These are phyloP conservation scores for Corchorus capsularis DNA, from an alignment of 345 rosid species.

Conservation along the genomic window DNA sequence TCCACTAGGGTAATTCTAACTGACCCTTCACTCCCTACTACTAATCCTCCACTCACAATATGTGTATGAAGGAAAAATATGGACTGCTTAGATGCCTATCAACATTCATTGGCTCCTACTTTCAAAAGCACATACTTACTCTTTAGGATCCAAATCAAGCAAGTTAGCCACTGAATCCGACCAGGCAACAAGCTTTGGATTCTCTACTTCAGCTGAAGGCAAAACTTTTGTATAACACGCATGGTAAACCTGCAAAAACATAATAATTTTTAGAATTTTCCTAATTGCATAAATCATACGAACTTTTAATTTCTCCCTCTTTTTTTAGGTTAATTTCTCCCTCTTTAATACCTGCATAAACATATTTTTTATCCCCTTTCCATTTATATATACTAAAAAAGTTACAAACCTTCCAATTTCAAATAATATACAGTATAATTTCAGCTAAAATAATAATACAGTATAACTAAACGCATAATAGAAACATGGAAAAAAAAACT, in stretches of 20 bases:
- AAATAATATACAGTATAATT: neutral
- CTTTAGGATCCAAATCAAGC: constrained; percentile 83
- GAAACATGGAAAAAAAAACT: neutral
- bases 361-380: neutral
- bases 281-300: neutral
- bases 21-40: neutral
- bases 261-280: neutral
- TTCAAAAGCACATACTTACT: constrained; percentile 50
- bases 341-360: neutral
- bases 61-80: neutral
- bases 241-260: constrained; percentile 64
- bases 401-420: neutral
- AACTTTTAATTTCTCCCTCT: neutral
- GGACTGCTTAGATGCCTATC: neutral
- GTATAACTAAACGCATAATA: neutral
- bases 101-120: neutral
- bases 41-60: neutral
- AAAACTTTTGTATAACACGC: constrained; percentile 88
- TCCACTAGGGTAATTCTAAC: neutral
- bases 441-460: neutral
- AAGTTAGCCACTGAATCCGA: constrained; percentile 80
- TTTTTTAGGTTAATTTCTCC: neutral
- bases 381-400: neutral
- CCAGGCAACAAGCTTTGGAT: constrained; percentile 94
- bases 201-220: constrained; percentile 83